Percentiles rank a stretch among this genome's conserved stretches.
phyloP scores from a whole-genome alignment of 2,329 filamentous ascomycete species.

The Dactylellina sp. region DNA sequence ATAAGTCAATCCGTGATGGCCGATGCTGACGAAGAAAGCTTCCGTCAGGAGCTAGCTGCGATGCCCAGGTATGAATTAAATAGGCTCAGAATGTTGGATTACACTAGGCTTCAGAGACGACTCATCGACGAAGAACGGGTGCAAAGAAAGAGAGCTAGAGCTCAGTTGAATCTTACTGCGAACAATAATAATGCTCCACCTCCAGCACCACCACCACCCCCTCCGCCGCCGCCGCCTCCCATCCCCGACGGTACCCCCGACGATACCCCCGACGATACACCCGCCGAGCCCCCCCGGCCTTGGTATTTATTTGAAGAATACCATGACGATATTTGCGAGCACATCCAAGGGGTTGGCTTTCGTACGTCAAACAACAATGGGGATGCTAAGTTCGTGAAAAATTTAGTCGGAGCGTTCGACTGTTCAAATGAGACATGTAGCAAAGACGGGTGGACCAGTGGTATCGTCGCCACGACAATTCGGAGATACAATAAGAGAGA shows the following conservation, averaged over 20 bases:
- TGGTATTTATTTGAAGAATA: conserved; percentile 18
- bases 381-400: not conserved
- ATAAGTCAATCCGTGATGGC: conserved; percentile 7
- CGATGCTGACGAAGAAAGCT: conserved; percentile 2
- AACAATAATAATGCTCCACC: too few relatives aligned
- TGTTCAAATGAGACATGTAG: conserved; percentile 19
- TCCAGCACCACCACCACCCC: too few relatives aligned
- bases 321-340: conserved; percentile 3
- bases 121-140: conserved; percentile 38
- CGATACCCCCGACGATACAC: too few relatives aligned
- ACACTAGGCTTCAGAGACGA: conserved; percentile 9
- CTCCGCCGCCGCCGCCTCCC: too few relatives aligned
- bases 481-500: not conserved
- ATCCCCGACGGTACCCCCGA: too few relatives aligned
- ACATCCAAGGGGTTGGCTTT: conserved; percentile 5
- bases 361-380: not conserved
- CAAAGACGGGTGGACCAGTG: conserved; percentile 7
- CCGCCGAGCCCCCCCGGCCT: not conserved
- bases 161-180: too few relatives aligned
- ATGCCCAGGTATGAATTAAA: conserved; percentile 24
- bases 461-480: conserved; percentile 4
- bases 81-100: conserved; percentile 11
- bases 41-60: conserved; percentile 17
- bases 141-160: not conserved
- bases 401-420: conserved; percentile 5